Base-by-base conservation (phyloP, 2,329 filamentous ascomycete genomes). In the Phyllachora maydis region DNA sequence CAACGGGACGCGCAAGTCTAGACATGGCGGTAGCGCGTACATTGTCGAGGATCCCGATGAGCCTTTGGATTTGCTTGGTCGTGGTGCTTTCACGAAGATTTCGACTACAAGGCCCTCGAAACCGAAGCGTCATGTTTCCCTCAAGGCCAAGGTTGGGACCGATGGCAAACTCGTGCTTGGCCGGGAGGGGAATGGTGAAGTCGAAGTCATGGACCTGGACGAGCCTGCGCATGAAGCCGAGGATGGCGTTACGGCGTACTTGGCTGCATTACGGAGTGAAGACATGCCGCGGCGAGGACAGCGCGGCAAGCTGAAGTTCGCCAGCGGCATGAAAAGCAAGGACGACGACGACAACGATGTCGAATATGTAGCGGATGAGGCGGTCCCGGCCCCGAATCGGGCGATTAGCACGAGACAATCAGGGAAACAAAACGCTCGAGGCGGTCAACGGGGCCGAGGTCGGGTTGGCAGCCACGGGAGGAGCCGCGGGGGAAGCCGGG, bases 31-130 rank as follows among this genome's bases (percentile, higher is more conserved):
- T 38, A 70, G 68, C 37, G 67, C 75, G 1, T 98, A 88, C 48
- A 95, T 98, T 36, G 65, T 92, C 30, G 85, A 95, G 52, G 77
- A 90, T 30, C 81, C 90, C 28, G 78, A 91, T 37, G 88, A 95
- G 45, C 88, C 88, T 2, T 71, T 98, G 19, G 88, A 98, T 52
- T 64, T 98, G 21, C 65, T 98, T 10, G 85, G 88, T 39, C 76
- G 79, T 30, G 74, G 73, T 42, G 81, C 83, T 6, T 65, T 98
- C 19, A 85, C 81, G 25, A 88, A 81, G 43, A 93, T 98, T 39
- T 92, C 83, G 3, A 79, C 78, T 4, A 92, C 81, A 8, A 85
- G 82, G 46, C 85, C 83, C 4, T 49, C 63, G 26, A 72, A 68
- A 42, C 47, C 62, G 34, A 64, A 64, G 42, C 58, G 60, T 37